These are phyloP conservation scores for Nectriaceae sp. DNA, from an alignment of 2,329 filamentous ascomycete species.

Conservation along the genomic window DNA sequence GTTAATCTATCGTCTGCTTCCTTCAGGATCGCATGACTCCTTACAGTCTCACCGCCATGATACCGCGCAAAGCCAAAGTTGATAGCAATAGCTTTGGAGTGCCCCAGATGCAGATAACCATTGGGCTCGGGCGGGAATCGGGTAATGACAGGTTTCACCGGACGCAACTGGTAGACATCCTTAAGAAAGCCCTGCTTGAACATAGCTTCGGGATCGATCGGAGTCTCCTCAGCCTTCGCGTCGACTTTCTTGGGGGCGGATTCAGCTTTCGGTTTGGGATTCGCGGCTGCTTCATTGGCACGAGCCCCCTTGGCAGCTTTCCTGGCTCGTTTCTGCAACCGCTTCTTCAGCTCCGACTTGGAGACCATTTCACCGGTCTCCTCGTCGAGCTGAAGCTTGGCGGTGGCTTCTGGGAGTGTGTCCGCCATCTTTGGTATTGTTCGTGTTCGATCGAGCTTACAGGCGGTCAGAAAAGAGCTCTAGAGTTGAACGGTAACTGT, in stretches of 20 bases:
- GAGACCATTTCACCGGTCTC: slow-evolving; percentile 68
- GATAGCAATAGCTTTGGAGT: slow-evolving; percentile 92
- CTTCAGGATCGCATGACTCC: slow-evolving; percentile 1
- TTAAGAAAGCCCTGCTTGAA: slow-evolving; percentile 79
- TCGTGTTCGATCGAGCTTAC: background rate
- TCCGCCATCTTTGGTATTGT: slow-evolving; percentile 24
- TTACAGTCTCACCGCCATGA: slow-evolving; percentile 67
- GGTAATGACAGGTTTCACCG: slow-evolving; percentile 63
- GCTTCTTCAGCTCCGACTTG: slow-evolving; percentile 65
- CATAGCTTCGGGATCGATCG: slow-evolving; percentile 64
- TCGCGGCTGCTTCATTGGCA: slow-evolving; percentile 35
- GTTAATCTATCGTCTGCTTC: slow-evolving; percentile 12
- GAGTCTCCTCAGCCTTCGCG: slow-evolving; percentile 46
- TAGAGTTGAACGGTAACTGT: background rate
- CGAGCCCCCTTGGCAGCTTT: slow-evolving; percentile 49
- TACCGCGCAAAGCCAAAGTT: slow-evolving; percentile 93
- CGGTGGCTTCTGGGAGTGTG: slow-evolving; percentile 28
- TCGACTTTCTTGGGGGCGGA: slow-evolving; percentile 36
- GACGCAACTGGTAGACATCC: slow-evolving; percentile 70
- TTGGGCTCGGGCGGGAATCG: slow-evolving; percentile 88
- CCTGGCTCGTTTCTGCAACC: slow-evolving; percentile 58
- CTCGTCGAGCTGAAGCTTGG: slow-evolving; percentile 63
- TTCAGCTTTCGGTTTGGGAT: slow-evolving; percentile 21
- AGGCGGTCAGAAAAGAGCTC: background rate
- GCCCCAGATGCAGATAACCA: slow-evolving; percentile 89